Conservation (phyloP, 306 rosid species). For the Quercus wislizeni region DNA sequence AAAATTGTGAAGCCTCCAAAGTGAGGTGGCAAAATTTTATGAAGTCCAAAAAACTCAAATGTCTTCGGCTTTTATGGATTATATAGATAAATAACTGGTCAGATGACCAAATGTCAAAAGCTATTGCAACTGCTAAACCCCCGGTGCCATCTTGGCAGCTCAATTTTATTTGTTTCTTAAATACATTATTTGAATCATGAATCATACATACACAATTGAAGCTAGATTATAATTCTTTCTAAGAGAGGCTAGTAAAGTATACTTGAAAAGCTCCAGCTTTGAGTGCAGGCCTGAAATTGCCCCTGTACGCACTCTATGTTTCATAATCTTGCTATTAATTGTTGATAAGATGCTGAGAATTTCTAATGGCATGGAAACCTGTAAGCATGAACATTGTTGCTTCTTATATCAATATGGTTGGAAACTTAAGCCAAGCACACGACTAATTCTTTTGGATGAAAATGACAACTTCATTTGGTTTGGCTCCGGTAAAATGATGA, state of each 20-base stretch:
- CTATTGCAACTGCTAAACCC: too few relatives aligned
- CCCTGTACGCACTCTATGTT: not conserved
- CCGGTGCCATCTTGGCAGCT: not conserved
- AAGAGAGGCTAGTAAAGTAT: not conserved
- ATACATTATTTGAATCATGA: not conserved
- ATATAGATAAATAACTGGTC: not conserved
- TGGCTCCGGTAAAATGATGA: not conserved
- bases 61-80: too few relatives aligned
- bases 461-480: too few relatives aligned
- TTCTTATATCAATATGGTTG: not conserved
- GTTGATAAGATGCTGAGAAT: not conserved
- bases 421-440: not conserved
- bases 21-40: too few relatives aligned
- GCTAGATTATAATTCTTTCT: not conserved
- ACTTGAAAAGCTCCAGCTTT: not conserved
- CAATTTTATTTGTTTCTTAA: not conserved
- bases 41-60: too few relatives aligned
- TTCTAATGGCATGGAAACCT: conserved; percentile 6
- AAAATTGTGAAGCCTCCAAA: too few relatives aligned
- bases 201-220: not conserved
- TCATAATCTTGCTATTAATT: not conserved
- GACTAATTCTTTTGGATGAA: too few relatives aligned
- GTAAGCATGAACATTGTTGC: conserved; percentile 3
- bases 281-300: not conserved
- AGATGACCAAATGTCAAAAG: too few relatives aligned